Percentiles rank a stretch among this genome's conserved stretches.
Evolutionary conservation across 495 filamentous ascomycete genomes (phyloP).

Genomic region (Tuber umbilicatum): DNA sequence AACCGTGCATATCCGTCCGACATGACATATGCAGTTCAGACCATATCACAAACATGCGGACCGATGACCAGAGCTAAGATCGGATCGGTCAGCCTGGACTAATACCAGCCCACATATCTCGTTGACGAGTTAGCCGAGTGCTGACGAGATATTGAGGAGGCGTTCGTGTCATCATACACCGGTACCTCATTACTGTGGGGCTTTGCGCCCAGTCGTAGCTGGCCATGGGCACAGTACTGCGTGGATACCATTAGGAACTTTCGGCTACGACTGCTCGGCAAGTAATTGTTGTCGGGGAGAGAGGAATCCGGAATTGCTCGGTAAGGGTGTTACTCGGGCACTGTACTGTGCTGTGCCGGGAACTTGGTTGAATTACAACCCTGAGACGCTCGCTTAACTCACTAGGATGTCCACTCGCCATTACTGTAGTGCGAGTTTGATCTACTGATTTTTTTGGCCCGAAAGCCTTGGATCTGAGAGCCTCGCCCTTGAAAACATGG

Average conservation of each 20-base stretch:
- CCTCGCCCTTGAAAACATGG: neutral
- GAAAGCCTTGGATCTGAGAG: neutral
- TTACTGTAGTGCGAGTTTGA: neutral
- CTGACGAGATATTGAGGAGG: neutral
- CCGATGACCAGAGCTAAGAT: neutral
- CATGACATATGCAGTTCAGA: neutral
- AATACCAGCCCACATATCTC: neutral
- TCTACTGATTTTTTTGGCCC: neutral
- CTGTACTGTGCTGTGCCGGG: no score
- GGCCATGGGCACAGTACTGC: neutral
- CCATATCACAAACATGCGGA: neutral
- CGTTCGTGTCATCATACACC: neutral
- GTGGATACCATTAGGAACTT: neutral
- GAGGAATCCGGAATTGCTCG: neutral
- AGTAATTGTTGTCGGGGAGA: neutral
- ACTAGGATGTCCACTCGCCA: neutral
- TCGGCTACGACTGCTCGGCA: neutral
- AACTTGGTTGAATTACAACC: neutral
- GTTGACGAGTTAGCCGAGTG: neutral
- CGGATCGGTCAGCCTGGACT: neutral
- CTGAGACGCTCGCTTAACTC: neutral
- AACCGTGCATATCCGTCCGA: constrained; percentile 1
- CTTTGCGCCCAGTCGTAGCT: neutral
- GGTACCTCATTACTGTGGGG: neutral
- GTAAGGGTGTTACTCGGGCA: neutral